Evolutionary conservation across 2,329 filamentous ascomycete genomes (phyloP).

Genomic region (Stagonosporopsis cucurbitacearum): DNA sequence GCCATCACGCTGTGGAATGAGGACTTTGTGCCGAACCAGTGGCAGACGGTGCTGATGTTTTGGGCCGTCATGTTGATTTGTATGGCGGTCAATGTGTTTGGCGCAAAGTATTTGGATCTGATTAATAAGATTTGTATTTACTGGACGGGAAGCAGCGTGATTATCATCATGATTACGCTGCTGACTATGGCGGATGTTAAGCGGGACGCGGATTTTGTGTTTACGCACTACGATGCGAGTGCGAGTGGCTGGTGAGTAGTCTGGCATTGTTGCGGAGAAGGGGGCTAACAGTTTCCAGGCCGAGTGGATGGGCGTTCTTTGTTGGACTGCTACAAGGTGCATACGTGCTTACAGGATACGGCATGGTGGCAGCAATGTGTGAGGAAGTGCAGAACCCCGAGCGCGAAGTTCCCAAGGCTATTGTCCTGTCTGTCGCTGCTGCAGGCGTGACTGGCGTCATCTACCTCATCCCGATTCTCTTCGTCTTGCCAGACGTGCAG

Average conservation of each 20-base stretch:
- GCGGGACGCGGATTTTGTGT: conserved; percentile 68
- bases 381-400: conserved; percentile 74
- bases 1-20: conserved; percentile 75
- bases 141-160: conserved; percentile 70
- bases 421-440: conserved; percentile 71
- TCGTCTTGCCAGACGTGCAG: conserved; percentile 73
- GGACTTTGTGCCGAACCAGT: conserved; percentile 69
- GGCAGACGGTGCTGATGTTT: conserved; percentile 74
- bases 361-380: conserved; percentile 75
- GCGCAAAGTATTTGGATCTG: conserved; percentile 66
- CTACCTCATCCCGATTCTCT: conserved; percentile 76
- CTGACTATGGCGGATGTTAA: conserved; percentile 65
- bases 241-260: conserved; percentile 64
- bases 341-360: conserved; percentile 69
- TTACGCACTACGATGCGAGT: conserved; percentile 71
- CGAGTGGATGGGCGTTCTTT: conserved; percentile 74
- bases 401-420: conserved; percentile 73
- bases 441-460: conserved; percentile 70
- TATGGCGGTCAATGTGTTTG: conserved; percentile 70
- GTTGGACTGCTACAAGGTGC: conserved; percentile 71
- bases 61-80: conserved; percentile 74
- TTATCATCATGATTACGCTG: conserved; percentile 73
- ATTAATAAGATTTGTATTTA: conserved; percentile 77
- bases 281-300: conserved; percentile 48
- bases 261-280: neutral